Base-by-base conservation (phyloP, 192 early-diverging fungal genomes). In the Phlyctochytrium arcticum region DNA sequence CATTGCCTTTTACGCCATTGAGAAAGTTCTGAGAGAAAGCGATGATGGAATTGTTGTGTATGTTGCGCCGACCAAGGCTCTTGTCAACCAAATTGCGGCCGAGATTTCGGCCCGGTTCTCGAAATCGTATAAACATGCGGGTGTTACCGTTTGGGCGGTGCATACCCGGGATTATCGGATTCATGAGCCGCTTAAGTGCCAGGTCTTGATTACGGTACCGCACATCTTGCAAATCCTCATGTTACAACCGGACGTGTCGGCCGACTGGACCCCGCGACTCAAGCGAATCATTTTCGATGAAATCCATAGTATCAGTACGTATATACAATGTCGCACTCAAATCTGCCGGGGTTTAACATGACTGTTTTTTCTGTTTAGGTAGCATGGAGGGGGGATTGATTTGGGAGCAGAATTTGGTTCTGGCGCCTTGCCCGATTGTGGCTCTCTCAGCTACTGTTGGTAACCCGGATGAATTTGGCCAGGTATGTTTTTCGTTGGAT, bases 281-380 rank as follows among this genome's bases (percentile, higher is more conserved):
- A 55, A 62, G n/a, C 50, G 77, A 6, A 79, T 79, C 23, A 79
- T 79, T 44, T 76, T 79, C 65, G 77, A 79, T 62, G 77, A 79
- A 54, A 58, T 79, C 35, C 62, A 55, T 36, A 39, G 27, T 17
- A 35, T 60, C 15, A 39, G 35, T 27, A 44, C 15, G 39, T 44
- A 19, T n/a, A n/a, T 44, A n/a, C 33, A 48, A 2, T 42, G 34
- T 15, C 9, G 50, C 50, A 53, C 0, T 12, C 27, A 53, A 26
- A 19, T 44, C 15, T 44, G 39, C 21, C 12, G 15, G 21, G 15
- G 50, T 53, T 29, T 15, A 12, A 15, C 24, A 29, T 53, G 1
- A 19, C n/a, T 1, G 12, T 15, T 19, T 53, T 3, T 23, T 65
- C n/a, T 65, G 19, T 27, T 76, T 75, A 29, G 71, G 72, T 9